Base-by-base conservation (phyloP, 2,329 filamentous ascomycete species). In the Ceratocystis ficicola region DNA sequence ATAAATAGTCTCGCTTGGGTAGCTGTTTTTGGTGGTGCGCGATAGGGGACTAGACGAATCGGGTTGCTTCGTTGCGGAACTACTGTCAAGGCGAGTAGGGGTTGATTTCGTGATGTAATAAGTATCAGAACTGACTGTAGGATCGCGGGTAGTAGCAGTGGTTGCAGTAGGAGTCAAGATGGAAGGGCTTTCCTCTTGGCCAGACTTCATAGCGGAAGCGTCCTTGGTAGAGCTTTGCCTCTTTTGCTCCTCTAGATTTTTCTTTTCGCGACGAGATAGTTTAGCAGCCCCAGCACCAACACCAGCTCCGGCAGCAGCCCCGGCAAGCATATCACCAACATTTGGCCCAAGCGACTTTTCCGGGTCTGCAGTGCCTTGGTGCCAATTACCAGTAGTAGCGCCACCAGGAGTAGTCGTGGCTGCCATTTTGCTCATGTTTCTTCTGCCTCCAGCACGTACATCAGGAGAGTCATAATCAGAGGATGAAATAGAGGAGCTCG, bases 251-350 rank as follows among this genome's bases (percentile, higher is more conserved):
- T 36, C 8, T 36, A 12, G 10, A 36, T 36, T 91, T 73, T 89
- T 90, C 72, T 84, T 86, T n/a, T 66, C 66, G 36, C 65, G 65
- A 44, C 60, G 66, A 25, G 63, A 30, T 17, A 65, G n/a, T 2
- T 28, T 32, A 12, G 50, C 15, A 30, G 59, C 25, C 0, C 41
- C 41, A 28, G 44, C 41, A 36, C 66, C 62, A 57, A 62, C 32
- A 30, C 66, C 63, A 6, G 59, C 41, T 44, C 50, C 52, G 4
- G 50, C 50, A 44, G 66, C 64, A 22, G 64, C 61, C 8, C 64
- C 60, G 30, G 63, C 55, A 64, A 67, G 46, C 62, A 64, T 62
- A 10, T 67, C 57, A 28, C 63, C 62, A 44, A 64, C 55, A 22
- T 64, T 67, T 12, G 66, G 22, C 6, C 63, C 64, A 32, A 65